Conservation (phyloP, 352 stramenopile species). For the Globisporangium radiosum region DNA sequence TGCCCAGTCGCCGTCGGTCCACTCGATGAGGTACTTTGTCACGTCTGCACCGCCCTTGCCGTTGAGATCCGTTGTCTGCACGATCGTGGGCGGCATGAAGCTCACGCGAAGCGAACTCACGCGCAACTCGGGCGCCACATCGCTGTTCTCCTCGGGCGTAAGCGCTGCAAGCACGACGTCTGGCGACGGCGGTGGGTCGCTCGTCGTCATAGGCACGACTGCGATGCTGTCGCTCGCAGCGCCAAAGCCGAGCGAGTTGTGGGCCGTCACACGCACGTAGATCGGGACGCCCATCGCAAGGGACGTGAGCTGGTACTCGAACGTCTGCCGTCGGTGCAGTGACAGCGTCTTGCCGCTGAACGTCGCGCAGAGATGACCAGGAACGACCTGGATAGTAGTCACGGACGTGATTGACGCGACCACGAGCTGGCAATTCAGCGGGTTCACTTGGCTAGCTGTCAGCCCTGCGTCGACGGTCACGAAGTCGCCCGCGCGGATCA, state of each 20-base stretch:
- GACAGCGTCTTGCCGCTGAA: constrained; percentile 37
- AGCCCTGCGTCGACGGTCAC: constrained; percentile 39
- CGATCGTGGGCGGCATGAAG: constrained; percentile 64
- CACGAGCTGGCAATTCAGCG: constrained; percentile 43
- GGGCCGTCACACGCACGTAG: constrained; percentile 85
- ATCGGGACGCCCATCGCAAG: constrained; percentile 86
- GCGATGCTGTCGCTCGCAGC: constrained; percentile 52
- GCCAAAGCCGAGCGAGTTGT: constrained; percentile 92
- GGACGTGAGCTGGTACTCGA: constrained; percentile 71
- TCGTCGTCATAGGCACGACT: constrained; percentile 79
- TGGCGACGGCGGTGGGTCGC: constrained; percentile 79
- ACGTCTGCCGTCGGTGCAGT: constrained; percentile 46
- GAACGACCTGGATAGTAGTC: constrained; percentile 25
- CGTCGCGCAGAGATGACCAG: constrained; percentile 36
- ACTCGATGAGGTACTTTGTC: constrained; percentile 92
- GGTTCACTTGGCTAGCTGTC: constrained; percentile 8
- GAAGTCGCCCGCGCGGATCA: constrained; percentile 27
- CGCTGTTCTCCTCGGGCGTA: constrained; percentile 28
- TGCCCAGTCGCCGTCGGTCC: constrained; percentile 78
- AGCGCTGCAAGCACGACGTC: constrained; percentile 46
- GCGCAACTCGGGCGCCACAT: constrained; percentile 25
- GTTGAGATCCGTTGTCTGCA: constrained; percentile 47
- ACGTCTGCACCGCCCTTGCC: constrained; percentile 82
- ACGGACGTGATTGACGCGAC: constrained; percentile 22
- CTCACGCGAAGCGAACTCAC: constrained; percentile 83